These are phyloP conservation scores for Platanthera zijinensis DNA, from an alignment of 106 monocot genomes.

Conservation along the genomic window DNA sequence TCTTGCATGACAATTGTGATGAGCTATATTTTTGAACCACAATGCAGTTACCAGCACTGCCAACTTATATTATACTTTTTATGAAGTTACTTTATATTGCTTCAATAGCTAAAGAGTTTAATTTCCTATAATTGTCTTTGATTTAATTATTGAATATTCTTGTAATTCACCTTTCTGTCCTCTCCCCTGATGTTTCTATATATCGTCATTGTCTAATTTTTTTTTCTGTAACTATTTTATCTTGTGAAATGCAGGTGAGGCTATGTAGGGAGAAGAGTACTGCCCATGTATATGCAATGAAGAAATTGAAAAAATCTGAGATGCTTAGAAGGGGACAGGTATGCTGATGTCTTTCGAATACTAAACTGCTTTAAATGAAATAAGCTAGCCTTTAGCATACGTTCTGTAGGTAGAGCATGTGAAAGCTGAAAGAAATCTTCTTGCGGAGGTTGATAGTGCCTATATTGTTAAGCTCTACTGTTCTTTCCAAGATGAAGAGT, in stretches of 20 bases:
- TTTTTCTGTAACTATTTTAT: neutral
- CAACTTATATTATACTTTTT: neutral
- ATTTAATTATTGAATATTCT: neutral
- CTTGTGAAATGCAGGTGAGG: conserved; percentile 36
- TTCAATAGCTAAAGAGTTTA: neutral
- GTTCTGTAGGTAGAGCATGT: conserved; percentile 66
- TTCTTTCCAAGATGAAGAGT: conserved; percentile 81
- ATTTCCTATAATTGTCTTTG: neutral
- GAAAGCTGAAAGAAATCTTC: conserved; percentile 78
- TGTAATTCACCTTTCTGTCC: neutral
- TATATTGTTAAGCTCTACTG: conserved; percentile 75
- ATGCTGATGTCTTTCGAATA: conserved; percentile 5
- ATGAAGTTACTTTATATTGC: neutral
- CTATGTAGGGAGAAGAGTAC: conserved; percentile 60
- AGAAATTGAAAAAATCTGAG: conserved; percentile 60
- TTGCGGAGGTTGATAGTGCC: conserved; percentile 70
- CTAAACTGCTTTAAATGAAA: neutral
- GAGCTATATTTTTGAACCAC: neutral
- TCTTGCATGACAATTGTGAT: neutral
- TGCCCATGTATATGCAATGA: conserved; percentile 58
- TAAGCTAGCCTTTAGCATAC: conserved; percentile 6
- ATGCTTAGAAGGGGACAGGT: conserved; percentile 73
- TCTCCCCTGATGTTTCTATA: neutral
- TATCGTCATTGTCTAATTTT: neutral
- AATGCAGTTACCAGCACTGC: neutral